phyloP scores from a whole-genome alignment of 208 protist genomes.

The Trypanosoma lewisi region DNA sequence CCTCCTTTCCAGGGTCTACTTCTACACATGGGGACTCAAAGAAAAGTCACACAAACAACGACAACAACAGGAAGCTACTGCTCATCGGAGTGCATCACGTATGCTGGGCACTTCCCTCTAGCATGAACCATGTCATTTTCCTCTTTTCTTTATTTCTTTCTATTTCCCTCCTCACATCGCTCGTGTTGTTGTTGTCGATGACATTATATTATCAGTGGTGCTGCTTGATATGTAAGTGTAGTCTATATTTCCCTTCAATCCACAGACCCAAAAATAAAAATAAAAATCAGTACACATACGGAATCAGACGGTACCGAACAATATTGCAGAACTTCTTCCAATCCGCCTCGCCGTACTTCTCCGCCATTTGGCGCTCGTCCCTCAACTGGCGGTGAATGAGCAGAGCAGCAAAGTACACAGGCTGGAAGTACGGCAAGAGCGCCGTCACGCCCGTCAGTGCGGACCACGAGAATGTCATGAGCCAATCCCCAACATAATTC shows the following conservation, averaged over 20 bases:
- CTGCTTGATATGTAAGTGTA: too few species aligned
- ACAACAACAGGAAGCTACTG: too few species aligned
- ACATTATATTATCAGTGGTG: too few species aligned
- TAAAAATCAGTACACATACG: constrained; percentile 72
- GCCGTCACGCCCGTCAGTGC: constrained; percentile 55
- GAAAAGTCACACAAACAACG: too few species aligned
- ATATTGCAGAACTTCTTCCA: constrained; percentile 90
- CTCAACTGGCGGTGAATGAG: constrained; percentile 92
- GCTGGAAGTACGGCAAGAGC: constrained; percentile 92
- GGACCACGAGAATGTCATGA: constrained; percentile 78
- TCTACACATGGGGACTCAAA: too few species aligned
- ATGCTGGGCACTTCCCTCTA: too few species aligned
- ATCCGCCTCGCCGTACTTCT: constrained; percentile 91
- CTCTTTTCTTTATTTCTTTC: too few species aligned
- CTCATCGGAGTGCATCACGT: too few species aligned
- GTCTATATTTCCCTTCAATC: too few species aligned
- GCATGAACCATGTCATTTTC: too few species aligned
- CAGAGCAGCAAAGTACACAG: constrained; percentile 92
- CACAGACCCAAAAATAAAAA: neutral
- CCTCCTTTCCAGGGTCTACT: too few species aligned
- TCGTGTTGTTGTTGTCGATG: neutral
- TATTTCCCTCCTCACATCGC: neutral
- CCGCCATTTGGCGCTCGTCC: constrained; percentile 89
- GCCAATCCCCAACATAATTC: constrained; percentile 96
- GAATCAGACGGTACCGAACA: constrained; percentile 91